Evolutionary conservation across 768 basidiomycete genomes (phyloP).

Genomic region (Lentinus brumalis): DNA sequence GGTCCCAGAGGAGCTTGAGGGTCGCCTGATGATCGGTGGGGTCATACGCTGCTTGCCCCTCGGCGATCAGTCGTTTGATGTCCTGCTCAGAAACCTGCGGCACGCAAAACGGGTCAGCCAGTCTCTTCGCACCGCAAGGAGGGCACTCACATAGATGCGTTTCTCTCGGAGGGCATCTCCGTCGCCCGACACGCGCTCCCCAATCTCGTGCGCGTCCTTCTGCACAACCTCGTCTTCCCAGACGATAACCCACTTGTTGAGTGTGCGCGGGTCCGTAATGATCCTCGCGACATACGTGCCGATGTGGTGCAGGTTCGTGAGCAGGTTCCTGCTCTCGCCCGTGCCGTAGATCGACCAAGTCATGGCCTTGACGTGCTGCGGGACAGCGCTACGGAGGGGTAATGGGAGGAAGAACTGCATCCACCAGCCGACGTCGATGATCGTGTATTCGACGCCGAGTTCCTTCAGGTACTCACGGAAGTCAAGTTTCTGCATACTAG

Average conservation of each 20-base stretch:
- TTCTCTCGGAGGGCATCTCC: conserved; percentile 15
- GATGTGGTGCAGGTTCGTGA: conserved; percentile 16
- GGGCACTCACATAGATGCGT: not conserved
- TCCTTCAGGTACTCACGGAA: too few species aligned
- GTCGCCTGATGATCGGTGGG: conserved; percentile 5
- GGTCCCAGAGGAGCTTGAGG: not conserved
- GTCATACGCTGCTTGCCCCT: not conserved
- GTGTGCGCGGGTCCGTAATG: conserved; percentile 34
- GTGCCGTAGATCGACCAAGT: too few species aligned
- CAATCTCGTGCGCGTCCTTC: conserved; percentile 27
- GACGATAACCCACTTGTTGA: conserved; percentile 31
- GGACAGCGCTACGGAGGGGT: too few species aligned
- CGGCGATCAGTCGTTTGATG: too few species aligned
- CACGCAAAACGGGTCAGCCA: conserved; percentile 13
- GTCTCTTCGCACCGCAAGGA: conserved; percentile 6
- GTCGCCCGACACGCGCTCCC: conserved; percentile 28
- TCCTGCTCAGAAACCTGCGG: too few species aligned
- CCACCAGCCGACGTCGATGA: too few species aligned
- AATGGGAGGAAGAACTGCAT: too few species aligned
- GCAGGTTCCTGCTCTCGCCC: too few species aligned
- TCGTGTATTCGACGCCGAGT: too few species aligned
- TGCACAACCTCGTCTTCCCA: conserved; percentile 31
- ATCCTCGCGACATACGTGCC: conserved; percentile 31
- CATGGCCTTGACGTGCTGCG: too few species aligned
- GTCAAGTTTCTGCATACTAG: too few species aligned